Evolutionary conservation across 139 green algal species (phyloP), one percentile per base, ranked within the genome.

Genomic region (Monoraphidium neglectum): DNA sequence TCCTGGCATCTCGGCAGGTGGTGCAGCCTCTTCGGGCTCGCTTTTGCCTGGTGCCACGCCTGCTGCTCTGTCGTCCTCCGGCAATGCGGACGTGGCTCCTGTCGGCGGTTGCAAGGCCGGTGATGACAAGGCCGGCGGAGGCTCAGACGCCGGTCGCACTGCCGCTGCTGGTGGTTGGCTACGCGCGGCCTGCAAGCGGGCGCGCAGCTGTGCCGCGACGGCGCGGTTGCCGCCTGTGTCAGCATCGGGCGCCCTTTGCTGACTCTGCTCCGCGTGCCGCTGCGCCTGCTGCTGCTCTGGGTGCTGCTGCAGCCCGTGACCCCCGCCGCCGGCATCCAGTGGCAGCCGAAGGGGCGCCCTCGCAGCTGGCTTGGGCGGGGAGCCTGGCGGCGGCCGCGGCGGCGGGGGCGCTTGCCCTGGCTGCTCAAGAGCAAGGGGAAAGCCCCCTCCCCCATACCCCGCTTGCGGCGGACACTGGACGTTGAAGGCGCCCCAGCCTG

Each of bases 281-380:
- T 60, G 51, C 21, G 21, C 57, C 57, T 33, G 6, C 57, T 47
- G n/a, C 0, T 72, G 5, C 10, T 36, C 36, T 35, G 46, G 59
- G 67, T 72, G 67, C 76, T 65, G 54, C 40, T 54, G 37, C 37
- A 76, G 76, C 40, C 71, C 38, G 67, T 70, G 56, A 1, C 56
- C 38, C 54, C 65, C 46, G 72, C 32, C 69, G 46, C 37, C 33
- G 8, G 43, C 43, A n/a, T 51, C 43, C 43, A 12, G 8, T 51
- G 8, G 43, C 43, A 65, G 5, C 6, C 30, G 68, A 43, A 40
- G 43, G 2, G 49, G 43, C 56, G 56, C 56, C 12, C 26, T 5
- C 56, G 56, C 12, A 18, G 56, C 56, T 6, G 56, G 43, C 43
- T 51, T 51, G 43, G 43, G 43, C 8, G 43, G 43, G 8, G 43